phyloP scores from a whole-genome alignment of 129 eudicot genomes.

The Deinandra increscens region DNA sequence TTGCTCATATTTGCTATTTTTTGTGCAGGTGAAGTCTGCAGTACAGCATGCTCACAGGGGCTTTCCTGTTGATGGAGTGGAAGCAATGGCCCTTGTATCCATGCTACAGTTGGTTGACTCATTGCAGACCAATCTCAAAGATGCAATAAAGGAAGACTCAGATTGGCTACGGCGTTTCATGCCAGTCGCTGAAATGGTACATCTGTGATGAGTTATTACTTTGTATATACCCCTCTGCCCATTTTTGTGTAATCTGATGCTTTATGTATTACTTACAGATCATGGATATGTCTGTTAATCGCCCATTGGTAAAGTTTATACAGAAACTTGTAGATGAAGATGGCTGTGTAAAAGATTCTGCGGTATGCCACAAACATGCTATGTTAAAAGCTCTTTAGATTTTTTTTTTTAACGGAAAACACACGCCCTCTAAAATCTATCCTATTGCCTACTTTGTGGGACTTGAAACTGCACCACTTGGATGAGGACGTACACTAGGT shows the following conservation, averaged over 20 bases:
- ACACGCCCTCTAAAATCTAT: no score
- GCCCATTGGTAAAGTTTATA: constrained; percentile 58
- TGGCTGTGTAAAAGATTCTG: constrained; percentile 90
- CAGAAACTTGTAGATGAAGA: constrained; percentile 78
- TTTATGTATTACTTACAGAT: constrained; percentile 47
- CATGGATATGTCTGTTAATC: constrained; percentile 50
- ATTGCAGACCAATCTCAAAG: constrained; percentile 60
- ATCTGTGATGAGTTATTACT: background rate
- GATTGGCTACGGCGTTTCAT: constrained; percentile 65
- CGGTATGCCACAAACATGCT: constrained; percentile 49
- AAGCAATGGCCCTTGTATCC: constrained; percentile 63
- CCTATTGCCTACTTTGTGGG: no score
- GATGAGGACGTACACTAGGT: no score
- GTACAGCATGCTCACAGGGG: constrained; percentile 57
- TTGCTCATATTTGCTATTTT: background rate
- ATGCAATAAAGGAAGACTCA: constrained; percentile 68
- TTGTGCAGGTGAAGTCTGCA: constrained; percentile 64
- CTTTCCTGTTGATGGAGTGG: constrained; percentile 58
- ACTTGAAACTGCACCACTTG: no score
- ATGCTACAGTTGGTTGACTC: constrained; percentile 61
- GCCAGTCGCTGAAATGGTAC: constrained; percentile 74
- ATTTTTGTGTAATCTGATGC: background rate
- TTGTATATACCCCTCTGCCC: background rate
- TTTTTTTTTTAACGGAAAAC: no score
- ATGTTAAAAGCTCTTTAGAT: background rate